These are phyloP conservation scores for Apophysomyces trapeziformis DNA, from an alignment of 371 early-diverging fungal species.

Conservation along the genomic window DNA sequence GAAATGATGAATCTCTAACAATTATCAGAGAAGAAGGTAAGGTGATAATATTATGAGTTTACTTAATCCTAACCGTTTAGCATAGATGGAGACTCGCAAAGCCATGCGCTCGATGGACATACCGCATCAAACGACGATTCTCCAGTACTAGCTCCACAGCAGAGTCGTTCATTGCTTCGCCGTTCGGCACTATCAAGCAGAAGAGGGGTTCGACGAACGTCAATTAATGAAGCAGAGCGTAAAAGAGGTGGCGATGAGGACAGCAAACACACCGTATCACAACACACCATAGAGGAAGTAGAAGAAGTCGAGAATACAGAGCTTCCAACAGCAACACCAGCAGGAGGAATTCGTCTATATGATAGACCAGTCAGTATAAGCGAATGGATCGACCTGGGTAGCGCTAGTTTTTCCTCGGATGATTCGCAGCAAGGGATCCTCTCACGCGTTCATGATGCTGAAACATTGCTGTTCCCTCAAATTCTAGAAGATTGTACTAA, in stretches of 20 bases:
- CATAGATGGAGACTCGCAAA: neutral
- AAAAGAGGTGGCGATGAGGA: neutral
- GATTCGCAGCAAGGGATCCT: conserved; percentile 47
- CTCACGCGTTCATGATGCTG: conserved; percentile 32
- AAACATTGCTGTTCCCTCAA: conserved; percentile 20
- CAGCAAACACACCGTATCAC: neutral
- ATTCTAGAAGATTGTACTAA: neutral
- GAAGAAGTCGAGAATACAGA: neutral
- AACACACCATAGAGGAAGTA: neutral
- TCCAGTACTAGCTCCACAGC: conserved; percentile 17
- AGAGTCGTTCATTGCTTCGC: conserved; percentile 25
- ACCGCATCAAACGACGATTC: neutral
- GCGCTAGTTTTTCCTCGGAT: conserved; percentile 8
- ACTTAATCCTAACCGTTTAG: neutral
- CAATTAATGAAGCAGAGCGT: neutral
- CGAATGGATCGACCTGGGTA: conserved; percentile 41
- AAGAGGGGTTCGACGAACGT: conserved; percentile 10
- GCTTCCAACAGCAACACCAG: neutral
- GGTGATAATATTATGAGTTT: neutral
- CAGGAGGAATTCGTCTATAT: conserved; percentile 33
- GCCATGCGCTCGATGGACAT: neutral
- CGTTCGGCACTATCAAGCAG: conserved; percentile 29
- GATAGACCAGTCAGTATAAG: conserved; percentile 55
- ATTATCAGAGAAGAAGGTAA: conserved; percentile 4
- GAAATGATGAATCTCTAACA: neutral